Percentiles rank a stretch among this genome's conserved stretches.
Conservation (phyloP, 495 filamentous ascomycete genomes). For the Penicillium subrubescens region DNA sequence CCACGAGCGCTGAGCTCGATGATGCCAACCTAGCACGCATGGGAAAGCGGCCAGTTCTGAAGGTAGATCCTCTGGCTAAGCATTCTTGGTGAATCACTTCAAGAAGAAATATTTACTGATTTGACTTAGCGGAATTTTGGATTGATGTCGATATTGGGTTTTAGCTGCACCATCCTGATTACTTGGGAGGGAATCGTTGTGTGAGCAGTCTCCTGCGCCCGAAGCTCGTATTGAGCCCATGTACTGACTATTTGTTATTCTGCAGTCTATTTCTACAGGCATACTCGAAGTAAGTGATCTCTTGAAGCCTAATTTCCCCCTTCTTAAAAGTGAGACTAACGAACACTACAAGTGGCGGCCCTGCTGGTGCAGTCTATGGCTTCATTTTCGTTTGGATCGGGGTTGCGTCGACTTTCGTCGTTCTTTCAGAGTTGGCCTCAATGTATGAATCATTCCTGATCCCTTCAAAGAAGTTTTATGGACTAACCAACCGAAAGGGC, state of each 20-base stretch:
- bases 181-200: constrained; percentile 52
- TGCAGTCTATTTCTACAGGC: constrained; percentile 36
- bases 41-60: constrained; percentile 54
- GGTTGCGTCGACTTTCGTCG: constrained; percentile 28
- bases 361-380: constrained; percentile 54
- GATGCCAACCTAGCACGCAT: constrained; percentile 46
- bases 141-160: constrained; percentile 52
- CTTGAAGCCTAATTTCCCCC: background rate
- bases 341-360: constrained; percentile 41
- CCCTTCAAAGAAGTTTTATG: background rate
- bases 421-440: constrained; percentile 46
- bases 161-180: constrained; percentile 51
- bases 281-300: constrained; percentile 35
- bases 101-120: background rate
- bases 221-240: background rate
- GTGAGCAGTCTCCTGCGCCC: constrained; percentile 22
- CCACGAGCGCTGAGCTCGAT: constrained; percentile 36
- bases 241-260: background rate
- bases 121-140: constrained; percentile 46
- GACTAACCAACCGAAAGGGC: constrained; percentile 33
- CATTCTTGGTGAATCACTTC: background rate
- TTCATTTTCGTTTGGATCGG: constrained; percentile 53
- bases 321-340: constrained; percentile 7
- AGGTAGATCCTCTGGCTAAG: constrained; percentile 19
- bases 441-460: constrained; percentile 28